Base-by-base conservation (phyloP, 768 basidiomycete genomes). In the Kwoniella dejecticola region DNA sequence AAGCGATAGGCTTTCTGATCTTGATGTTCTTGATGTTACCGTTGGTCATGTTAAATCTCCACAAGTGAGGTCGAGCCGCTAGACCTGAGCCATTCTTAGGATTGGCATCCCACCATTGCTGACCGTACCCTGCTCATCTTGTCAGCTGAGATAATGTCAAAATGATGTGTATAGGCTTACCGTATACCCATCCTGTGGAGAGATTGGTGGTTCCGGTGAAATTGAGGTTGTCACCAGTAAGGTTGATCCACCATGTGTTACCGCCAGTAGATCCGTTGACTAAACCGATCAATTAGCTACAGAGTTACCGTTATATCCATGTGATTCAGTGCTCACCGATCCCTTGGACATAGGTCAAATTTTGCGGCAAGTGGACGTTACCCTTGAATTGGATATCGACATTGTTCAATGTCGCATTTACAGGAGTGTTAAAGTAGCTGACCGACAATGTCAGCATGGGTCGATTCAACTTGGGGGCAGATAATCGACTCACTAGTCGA, bases 91-190 rank as follows among this genome's bases (percentile, higher is more conserved):
- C 70, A 57, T 81, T 82, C 15, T 41, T 52, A 5, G 50, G 44
- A 21, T 81, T 81, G 52, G 80, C 74, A 57, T 83, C 79, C 82
- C 83, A 83, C 82, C 82, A 83, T 60, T 82, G 81, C 62, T 83
- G 81, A n/a, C 83, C 82, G 59, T 81, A 81, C 2, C 60, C 67
- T 68, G 38, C 3, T 17, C 33, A 36, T 19, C 24, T 15, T n/a
- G 19, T 59, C 42, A 60, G 59, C 29, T 1, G 2, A 17, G 12
- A 21, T 17, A 41, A 21, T 23, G 6, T 49, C 19, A 0, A 31
- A 33, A 2, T 42, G 12, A 38, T 33, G 5, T 12, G 6, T 41
- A 24, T 21, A 7, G 0, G 57, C 71, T 45, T 23, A 27, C 82
- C 81, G 47, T 83, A 75, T 72, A 83, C 81, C 56, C 79, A 73